These are phyloP conservation scores for Lentinula boryana DNA, from an alignment of 768 basidiomycete species.

Conservation along the genomic window DNA sequence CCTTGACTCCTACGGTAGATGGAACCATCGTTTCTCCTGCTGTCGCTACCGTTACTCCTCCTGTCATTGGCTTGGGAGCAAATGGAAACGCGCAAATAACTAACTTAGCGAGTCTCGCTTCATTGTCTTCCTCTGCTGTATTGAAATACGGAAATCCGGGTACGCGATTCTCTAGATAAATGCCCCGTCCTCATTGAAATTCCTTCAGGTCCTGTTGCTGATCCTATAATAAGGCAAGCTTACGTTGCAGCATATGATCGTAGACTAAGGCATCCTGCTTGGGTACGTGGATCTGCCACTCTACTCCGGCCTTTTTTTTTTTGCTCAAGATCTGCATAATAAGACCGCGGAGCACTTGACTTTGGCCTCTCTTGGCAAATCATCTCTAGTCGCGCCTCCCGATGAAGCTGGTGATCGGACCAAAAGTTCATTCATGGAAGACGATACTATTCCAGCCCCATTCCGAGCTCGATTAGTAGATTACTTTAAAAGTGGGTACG, in stretches of 20 bases:
- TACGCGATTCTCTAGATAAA: slow-evolving; percentile 23
- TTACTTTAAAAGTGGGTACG: slow-evolving; percentile 91
- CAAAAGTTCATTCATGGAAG: slow-evolving; percentile 80
- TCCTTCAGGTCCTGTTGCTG: slow-evolving; percentile 70
- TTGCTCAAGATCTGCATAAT: neutral
- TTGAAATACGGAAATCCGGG: slow-evolving; percentile 83
- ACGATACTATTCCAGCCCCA: slow-evolving; percentile 62
- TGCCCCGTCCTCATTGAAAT: slow-evolving; percentile 5
- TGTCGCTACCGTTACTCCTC: slow-evolving; percentile 20
- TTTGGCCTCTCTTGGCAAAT: slow-evolving; percentile 59
- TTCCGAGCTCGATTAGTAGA: slow-evolving; percentile 86
- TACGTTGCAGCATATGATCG: slow-evolving; percentile 92
- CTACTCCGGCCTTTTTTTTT: neutral
- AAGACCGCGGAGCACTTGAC: slow-evolving; percentile 97
- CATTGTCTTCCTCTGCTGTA: slow-evolving; percentile 27
- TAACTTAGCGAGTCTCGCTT: slow-evolving; percentile 15
- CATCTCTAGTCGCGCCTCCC: slow-evolving; percentile 22
- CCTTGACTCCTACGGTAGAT: neutral
- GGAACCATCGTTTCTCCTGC: slow-evolving; percentile 6
- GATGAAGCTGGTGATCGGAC: slow-evolving; percentile 54
- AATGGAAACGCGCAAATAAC: slow-evolving; percentile 38
- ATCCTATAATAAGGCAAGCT: slow-evolving; percentile 71
- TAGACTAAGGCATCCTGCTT: slow-evolving; percentile 83
- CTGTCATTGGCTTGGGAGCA: slow-evolving; percentile 41
- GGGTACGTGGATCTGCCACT: slow-evolving; percentile 47